These are phyloP conservation scores for Penicillium dipodomyicola DNA, from an alignment of 495 filamentous ascomycete genomes.

Conservation along the genomic window DNA sequence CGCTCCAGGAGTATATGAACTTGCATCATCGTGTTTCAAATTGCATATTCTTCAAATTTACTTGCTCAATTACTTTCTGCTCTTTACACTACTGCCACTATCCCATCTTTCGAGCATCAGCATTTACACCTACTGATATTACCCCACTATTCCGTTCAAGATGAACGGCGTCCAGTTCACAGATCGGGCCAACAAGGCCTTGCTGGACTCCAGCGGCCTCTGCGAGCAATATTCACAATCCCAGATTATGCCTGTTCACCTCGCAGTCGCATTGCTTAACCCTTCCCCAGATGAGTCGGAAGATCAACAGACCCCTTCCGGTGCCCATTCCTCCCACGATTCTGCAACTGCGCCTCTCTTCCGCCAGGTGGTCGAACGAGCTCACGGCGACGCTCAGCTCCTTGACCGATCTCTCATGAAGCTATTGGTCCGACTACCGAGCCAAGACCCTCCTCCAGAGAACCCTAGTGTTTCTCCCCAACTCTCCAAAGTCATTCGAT, in stretches of 20 bases:
- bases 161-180: slow-evolving; percentile 70
- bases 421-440: slow-evolving; percentile 81
- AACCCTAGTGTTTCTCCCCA: slow-evolving; percentile 73
- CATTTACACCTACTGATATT: slow-evolving; percentile 9
- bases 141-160: slow-evolving; percentile 22
- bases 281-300: slow-evolving; percentile 74
- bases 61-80: slow-evolving; percentile 9
- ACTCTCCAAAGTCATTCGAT: slow-evolving; percentile 75
- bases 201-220: slow-evolving; percentile 79
- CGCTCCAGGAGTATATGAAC: slow-evolving; percentile 27
- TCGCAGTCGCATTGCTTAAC: slow-evolving; percentile 84
- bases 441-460: slow-evolving; percentile 93
- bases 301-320: slow-evolving; percentile 59
- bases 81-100: not conserved
- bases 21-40: slow-evolving; percentile 13
- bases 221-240: slow-evolving; percentile 86
- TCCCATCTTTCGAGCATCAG: not conserved
- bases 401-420: slow-evolving; percentile 90
- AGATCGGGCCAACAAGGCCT: slow-evolving; percentile 81
- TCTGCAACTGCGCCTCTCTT: slow-evolving; percentile 67
- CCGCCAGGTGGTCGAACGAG: slow-evolving; percentile 89
- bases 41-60: not conserved
- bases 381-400: slow-evolving; percentile 85
- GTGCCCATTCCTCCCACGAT: slow-evolving; percentile 57
- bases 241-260: slow-evolving; percentile 83